Conservation (phyloP, 192 early-diverging fungal genomes). For the Linderina pennispora region DNA sequence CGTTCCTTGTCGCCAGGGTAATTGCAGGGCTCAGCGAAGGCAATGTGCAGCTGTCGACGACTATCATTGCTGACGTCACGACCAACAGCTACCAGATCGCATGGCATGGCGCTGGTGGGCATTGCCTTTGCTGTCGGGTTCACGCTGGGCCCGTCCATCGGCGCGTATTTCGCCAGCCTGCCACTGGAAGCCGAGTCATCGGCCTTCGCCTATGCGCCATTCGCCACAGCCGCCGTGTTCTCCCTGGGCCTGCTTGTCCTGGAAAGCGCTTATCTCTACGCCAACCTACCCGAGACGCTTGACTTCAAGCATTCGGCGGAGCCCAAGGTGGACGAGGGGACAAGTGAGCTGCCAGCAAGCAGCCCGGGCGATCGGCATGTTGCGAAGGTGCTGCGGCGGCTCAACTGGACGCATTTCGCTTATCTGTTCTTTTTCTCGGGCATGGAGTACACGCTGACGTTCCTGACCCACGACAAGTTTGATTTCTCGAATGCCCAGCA, state of each 20-base stretch:
- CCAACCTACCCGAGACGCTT: slow-evolving; percentile 72
- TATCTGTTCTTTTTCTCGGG: slow-evolving; percentile 93
- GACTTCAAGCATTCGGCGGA: too few species aligned
- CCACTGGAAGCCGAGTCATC: slow-evolving; percentile 5
- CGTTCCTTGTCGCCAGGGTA: slow-evolving; percentile 79
- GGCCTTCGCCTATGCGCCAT: slow-evolving; percentile 50
- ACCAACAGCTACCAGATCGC: slow-evolving; percentile 64
- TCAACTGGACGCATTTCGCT: slow-evolving; percentile 74
- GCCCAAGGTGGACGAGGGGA: neutral
- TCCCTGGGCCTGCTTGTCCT: slow-evolving; percentile 74
- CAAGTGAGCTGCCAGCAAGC: neutral
- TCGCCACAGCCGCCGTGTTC: slow-evolving; percentile 83
- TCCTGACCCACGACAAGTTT: slow-evolving; percentile 91
- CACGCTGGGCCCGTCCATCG: slow-evolving; percentile 88
- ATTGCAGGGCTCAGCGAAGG: slow-evolving; percentile 95
- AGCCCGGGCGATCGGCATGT: neutral
- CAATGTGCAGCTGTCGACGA: slow-evolving; percentile 94
- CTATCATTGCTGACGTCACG: slow-evolving; percentile 95
- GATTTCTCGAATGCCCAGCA: slow-evolving; percentile 82
- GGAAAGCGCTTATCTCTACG: slow-evolving; percentile 75
- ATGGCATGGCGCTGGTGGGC: slow-evolving; percentile 86
- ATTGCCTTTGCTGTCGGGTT: slow-evolving; percentile 97
- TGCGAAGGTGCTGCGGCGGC: slow-evolving; percentile 31
- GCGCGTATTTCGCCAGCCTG: slow-evolving; percentile 61
- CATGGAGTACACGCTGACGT: slow-evolving; percentile 98